Evolutionary conservation across 83 land plant genomes (phyloP), one percentile per base, ranked within the genome.

Genomic region (Larix sibirica): DNA sequence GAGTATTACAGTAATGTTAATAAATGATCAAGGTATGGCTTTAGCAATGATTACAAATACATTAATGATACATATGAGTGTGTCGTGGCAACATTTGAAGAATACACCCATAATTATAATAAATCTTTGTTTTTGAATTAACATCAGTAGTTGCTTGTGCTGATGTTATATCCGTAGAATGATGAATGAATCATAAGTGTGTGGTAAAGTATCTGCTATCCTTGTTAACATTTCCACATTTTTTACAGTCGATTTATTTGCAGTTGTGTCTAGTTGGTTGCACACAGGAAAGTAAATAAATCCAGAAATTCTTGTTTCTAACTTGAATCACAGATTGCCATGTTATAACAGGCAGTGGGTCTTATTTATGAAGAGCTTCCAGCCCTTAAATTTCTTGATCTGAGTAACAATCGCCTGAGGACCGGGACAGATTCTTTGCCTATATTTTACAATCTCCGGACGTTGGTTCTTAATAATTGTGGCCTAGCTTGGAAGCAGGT

Each of bases 401-500:
- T 97, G 26, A 92, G 95, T 44, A 73, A 87, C 76, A 97, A 92
- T 65, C 47, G 83, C 21, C 67, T 97, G 83, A 60, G 50, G 59
- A 79, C 78, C 18, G 82, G 83, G 24, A 42, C 89, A 21, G 59
- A 68, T 61, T 71, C 36, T 63, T 82, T 90, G 50, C 89, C 91
- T 31, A 69, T 78, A 14, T 88, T 97, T 44, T 82, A 64, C 54
- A 88, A 83, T 83, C 81, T 97, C 23, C 89, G 87, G 10, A 80
- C 89, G 65, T 85, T 97, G 83, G 95, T 95, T 50, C 87, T 97
- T 64, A 97, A 95, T 84, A 79, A 89, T 77, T 92, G 98, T 80
- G 84, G 86, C 60, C 75, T 97, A 77, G 84, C 81, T 56, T 97
- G 99, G 98, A 66, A 83, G 28, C 91, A 94, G 96, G 99, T 94